These are phyloP conservation scores for Rusavskia elegans DNA, from an alignment of 495 filamentous ascomycete species.

Conservation along the genomic window DNA sequence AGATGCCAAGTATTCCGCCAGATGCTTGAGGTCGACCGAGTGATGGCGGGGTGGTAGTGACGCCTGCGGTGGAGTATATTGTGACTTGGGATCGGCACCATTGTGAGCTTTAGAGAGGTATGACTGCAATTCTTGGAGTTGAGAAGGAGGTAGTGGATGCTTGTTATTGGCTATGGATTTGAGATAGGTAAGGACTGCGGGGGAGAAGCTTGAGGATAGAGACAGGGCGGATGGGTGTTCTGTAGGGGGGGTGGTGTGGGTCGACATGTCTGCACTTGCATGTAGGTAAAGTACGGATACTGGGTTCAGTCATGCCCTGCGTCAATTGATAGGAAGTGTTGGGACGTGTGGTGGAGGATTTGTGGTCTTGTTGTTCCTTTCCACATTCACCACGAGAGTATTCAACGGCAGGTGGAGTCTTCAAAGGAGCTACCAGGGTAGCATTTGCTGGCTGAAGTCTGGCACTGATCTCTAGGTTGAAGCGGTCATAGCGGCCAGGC, in stretches of 20 bases:
- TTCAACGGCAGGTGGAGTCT: too few relatives aligned
- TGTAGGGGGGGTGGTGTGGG: not conserved
- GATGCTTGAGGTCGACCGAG: constrained; percentile 28
- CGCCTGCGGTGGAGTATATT: not conserved
- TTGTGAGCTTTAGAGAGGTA: not conserved
- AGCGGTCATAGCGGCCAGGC: too few relatives aligned
- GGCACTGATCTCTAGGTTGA: too few relatives aligned
- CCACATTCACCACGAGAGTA: too few relatives aligned
- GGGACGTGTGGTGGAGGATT: too few relatives aligned
- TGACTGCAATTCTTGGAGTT: not conserved
- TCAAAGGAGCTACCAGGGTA: too few relatives aligned
- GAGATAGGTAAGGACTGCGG: constrained; percentile 6
- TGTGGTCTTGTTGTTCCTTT: too few relatives aligned
- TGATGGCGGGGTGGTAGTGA: too few relatives aligned
- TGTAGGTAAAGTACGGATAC: too few relatives aligned
- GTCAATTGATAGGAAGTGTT: too few relatives aligned
- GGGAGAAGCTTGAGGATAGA: constrained; percentile 3
- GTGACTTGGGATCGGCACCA: not conserved
- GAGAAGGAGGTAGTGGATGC: constrained; percentile 4
- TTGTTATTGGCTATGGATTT: constrained; percentile 6
- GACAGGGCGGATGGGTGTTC: not conserved
- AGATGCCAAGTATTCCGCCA: constrained; percentile 46
- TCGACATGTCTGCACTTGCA: not conserved
- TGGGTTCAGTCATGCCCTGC: too few relatives aligned
- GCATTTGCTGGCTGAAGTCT: too few relatives aligned